Evolutionary conservation across 2,329 filamentous ascomycete genomes (phyloP).

Genomic region (Beauveria sp.): DNA sequence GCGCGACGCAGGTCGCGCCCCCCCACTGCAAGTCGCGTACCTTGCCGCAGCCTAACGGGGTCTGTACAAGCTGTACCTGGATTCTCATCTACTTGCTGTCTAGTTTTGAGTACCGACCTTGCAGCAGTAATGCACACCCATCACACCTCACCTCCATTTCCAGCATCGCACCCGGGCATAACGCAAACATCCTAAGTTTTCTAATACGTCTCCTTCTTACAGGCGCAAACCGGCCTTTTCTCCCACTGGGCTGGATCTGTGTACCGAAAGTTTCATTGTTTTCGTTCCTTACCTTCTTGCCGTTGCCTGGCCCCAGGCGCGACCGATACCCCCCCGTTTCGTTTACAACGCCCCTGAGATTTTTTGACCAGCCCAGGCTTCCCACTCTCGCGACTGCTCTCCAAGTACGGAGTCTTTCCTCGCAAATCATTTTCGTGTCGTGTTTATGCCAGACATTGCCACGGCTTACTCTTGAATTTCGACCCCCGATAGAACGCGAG

Average conservation of each 20-base stretch:
- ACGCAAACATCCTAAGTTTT: not conserved
- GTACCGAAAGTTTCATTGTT: not conserved
- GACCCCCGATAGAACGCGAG: not conserved
- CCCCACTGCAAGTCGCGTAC: constrained; percentile 12
- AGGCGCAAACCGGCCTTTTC: not conserved
- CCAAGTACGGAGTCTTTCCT: not conserved
- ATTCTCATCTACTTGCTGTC: not conserved
- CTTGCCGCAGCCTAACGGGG: constrained; percentile 9
- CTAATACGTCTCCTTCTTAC: not conserved
- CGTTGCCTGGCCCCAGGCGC: not conserved
- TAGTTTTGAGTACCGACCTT: not conserved
- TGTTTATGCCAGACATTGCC: not conserved
- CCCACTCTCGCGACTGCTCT: not conserved
- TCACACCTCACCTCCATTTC: constrained; percentile 7
- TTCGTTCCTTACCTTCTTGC: not conserved
- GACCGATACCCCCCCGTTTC: constrained; percentile 9
- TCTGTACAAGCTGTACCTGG: not conserved
- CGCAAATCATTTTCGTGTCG: not conserved
- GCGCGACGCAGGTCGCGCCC: not conserved
- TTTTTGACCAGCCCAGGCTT: not conserved
- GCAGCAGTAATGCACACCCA: not conserved
- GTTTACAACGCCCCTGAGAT: constrained; percentile 11
- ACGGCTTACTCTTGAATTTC: not conserved
- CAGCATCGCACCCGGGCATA: constrained; percentile 1
- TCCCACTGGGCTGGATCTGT: not conserved